These are phyloP conservation scores for Boletus patriciae DNA, from an alignment of 768 basidiomycete genomes.

Conservation along the genomic window DNA sequence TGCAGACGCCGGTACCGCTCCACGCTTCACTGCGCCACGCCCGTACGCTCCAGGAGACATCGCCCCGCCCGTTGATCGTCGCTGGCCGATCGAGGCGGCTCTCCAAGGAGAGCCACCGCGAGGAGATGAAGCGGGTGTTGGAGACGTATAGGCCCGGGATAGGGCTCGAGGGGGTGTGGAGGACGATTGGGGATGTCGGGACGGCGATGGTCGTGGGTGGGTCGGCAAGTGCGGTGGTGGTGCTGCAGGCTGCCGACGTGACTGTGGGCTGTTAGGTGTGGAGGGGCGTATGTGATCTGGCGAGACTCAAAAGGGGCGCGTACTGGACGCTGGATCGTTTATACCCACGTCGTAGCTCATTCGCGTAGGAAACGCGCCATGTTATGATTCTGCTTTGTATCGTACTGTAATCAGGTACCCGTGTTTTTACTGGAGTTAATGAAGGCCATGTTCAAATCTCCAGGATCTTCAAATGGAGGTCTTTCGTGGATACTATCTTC, in stretches of 20 bases:
- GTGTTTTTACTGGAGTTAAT: no score
- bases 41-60: constrained; percentile 17
- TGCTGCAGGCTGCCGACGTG: constrained; percentile 59
- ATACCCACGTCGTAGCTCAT: not conserved
- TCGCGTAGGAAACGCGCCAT: no score
- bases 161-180: constrained; percentile 45
- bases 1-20: constrained; percentile 55
- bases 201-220: constrained; percentile 72
- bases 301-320: no score
- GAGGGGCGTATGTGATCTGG: not conserved
- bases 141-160: constrained; percentile 35
- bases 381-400: no score
- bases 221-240: constrained; percentile 55
- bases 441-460: no score
- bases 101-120: constrained; percentile 66
- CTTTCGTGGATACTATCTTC: no score
- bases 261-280: not conserved
- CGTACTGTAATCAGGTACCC: no score
- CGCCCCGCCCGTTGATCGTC: constrained; percentile 57
- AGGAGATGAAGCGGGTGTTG: constrained; percentile 67
- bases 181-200: constrained; percentile 86
- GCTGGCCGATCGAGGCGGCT: constrained; percentile 74
- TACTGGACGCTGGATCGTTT: no score
- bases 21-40: constrained; percentile 54
- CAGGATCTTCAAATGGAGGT: no score